phyloP scores from a whole-genome alignment of 768 basidiomycete species.

The Boletus bicolor region DNA sequence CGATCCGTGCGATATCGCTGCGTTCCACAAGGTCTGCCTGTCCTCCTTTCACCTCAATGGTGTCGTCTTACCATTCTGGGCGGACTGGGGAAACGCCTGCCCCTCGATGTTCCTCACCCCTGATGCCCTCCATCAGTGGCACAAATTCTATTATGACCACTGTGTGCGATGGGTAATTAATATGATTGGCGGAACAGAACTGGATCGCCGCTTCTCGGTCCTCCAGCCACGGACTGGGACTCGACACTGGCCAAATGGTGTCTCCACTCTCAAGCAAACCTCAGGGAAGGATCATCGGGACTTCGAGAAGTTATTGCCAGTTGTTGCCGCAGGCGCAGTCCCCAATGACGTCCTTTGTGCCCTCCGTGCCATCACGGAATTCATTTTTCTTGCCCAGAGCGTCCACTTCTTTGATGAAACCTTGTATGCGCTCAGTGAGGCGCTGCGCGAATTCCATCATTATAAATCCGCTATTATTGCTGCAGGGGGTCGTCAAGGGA shows the following conservation, averaged over 20 bases:
- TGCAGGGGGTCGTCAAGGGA: neutral
- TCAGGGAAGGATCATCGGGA: neutral
- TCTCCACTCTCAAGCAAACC: conserved; percentile 5
- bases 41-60: neutral
- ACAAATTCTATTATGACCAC: conserved; percentile 27
- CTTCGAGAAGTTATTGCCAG: neutral
- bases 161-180: neutral
- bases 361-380: conserved; percentile 36
- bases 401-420: neutral
- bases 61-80: conserved; percentile 32
- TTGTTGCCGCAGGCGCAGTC: conserved; percentile 7
- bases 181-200: conserved; percentile 19
- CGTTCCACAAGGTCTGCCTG: neutral
- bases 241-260: neutral
- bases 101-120: conserved; percentile 23
- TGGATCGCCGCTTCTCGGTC: conserved; percentile 23
- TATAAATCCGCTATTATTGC: neutral
- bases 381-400: conserved; percentile 36
- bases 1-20: neutral
- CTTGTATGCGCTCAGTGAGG: neutral
- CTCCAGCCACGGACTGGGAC: conserved; percentile 15
- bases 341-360: conserved; percentile 28
- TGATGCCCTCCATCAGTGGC: conserved; percentile 27
- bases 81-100: conserved; percentile 20
- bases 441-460: conserved; percentile 1